Evolutionary conservation across 352 stramenopile species (phyloP).

Genomic region (Phytopythium mirpurense): DNA sequence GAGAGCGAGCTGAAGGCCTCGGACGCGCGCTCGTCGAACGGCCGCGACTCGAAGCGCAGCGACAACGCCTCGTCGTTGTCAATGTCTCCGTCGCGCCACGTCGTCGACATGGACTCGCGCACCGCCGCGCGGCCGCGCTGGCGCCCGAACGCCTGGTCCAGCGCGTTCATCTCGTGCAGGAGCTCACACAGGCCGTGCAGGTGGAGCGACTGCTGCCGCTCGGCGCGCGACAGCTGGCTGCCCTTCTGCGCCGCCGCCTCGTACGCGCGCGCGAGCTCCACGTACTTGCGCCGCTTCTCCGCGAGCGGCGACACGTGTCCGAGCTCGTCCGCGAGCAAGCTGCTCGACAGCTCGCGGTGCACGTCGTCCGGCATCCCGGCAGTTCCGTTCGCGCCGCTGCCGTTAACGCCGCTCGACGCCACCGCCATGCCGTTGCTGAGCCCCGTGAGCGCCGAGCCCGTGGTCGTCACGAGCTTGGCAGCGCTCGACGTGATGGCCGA

Average conservation of each 20-base stretch:
- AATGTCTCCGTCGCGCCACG: slow-evolving; percentile 12
- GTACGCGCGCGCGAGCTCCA: slow-evolving; percentile 61
- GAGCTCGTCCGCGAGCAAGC: slow-evolving; percentile 29
- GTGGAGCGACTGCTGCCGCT: slow-evolving; percentile 60
- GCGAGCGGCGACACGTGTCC: slow-evolving; percentile 8
- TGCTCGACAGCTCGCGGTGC: slow-evolving; percentile 50
- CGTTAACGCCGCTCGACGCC: slow-evolving; percentile 9
- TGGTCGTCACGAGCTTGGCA: slow-evolving; percentile 73
- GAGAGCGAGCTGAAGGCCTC: slow-evolving; percentile 75
- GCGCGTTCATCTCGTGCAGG: slow-evolving; percentile 61
- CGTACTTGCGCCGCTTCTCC: slow-evolving; percentile 55
- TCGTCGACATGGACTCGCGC: slow-evolving; percentile 22
- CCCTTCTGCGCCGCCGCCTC: slow-evolving; percentile 56
- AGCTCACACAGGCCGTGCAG: slow-evolving; percentile 68
- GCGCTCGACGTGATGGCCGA: slow-evolving; percentile 68
- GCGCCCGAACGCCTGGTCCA: slow-evolving; percentile 49
- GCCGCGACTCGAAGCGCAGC: slow-evolving; percentile 48
- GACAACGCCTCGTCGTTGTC: slow-evolving; percentile 47
- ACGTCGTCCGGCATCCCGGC: slow-evolving; percentile 3
- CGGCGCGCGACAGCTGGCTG: slow-evolving; percentile 47
- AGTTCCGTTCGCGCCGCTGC: slow-evolving; percentile 8
- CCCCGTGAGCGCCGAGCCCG: slow-evolving; percentile 41
- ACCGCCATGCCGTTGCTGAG: slow-evolving; percentile 19
- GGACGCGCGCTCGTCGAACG: slow-evolving; percentile 62
- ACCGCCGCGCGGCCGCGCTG: slow-evolving; percentile 18